These are phyloP conservation scores for Oenanthe sinensis DNA, from an alignment of 129 eudicot genomes.

Conservation along the genomic window DNA sequence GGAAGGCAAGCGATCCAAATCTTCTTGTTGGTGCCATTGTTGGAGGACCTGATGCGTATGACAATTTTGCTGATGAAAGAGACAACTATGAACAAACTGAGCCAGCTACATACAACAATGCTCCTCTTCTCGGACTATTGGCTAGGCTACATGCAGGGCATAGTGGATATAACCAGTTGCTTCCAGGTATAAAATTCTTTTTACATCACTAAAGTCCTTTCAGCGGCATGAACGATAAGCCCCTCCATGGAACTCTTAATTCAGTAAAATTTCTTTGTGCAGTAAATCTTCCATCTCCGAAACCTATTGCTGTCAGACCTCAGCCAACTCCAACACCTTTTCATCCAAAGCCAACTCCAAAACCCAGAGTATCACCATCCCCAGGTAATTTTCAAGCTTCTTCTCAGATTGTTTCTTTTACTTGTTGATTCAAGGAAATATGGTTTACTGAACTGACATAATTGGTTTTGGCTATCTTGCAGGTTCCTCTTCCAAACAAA, in stretches of 20 bases:
- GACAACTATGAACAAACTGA: constrained; percentile 95
- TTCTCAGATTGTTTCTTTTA: constrained; percentile 1
- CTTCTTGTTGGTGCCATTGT: constrained; percentile 82
- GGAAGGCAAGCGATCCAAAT: constrained; percentile 81
- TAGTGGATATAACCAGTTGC: constrained; percentile 61
- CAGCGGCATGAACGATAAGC: not conserved
- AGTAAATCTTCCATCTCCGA: constrained; percentile 65
- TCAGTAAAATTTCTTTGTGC: constrained; percentile 17
- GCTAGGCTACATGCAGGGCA: constrained; percentile 73
- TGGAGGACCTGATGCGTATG: constrained; percentile 98
- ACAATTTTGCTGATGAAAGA: constrained; percentile 89
- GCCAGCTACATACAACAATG: constrained; percentile 97
- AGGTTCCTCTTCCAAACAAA: constrained; percentile 33
- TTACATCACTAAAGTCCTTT: not conserved
- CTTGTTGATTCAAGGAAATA: not conserved
- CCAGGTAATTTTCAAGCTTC: constrained; percentile 32
- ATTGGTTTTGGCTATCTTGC: constrained; percentile 3
- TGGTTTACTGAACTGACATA: not conserved
- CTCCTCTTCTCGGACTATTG: constrained; percentile 80
- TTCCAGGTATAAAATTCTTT: constrained; percentile 44
- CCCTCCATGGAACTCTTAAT: not conserved
- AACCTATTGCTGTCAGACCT: constrained; percentile 30
- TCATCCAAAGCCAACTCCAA: constrained; percentile 22
- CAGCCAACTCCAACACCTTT: constrained; percentile 22
- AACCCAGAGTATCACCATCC: constrained; percentile 29